Evolutionary conservation across 441 rosid species (phyloP), one percentile per base, ranked within the genome.

Genomic region (Euphorbia corollata): DNA sequence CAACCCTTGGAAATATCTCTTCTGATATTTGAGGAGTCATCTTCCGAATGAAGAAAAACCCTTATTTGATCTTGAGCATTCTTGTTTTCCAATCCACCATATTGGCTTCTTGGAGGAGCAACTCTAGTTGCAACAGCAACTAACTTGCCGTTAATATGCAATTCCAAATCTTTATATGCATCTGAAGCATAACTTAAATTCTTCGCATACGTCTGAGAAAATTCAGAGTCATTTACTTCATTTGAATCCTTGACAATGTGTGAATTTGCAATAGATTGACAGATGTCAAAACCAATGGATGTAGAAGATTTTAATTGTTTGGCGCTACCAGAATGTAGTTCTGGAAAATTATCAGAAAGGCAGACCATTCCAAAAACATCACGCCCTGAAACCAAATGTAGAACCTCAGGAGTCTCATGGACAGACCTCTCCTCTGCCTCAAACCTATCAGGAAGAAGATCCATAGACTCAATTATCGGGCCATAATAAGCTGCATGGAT

Each of bases 371-470:
- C 98, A 74, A 93, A 87, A 82, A 90, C 88, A 79, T 88, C 80
- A 43, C 89, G 79, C 62, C 98, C 98, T 0, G 97, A 90, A 24
- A 93, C 98, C 84, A 93, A 86, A 58, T 88, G 98, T 72, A 93
- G 81, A 54, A 93, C 89, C 71, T 93, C 97, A 5, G 79, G 79
- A 59, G 86, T 88, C 34, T 86, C 91, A 73, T 48, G 80, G 38
- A 80, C 81, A 76, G 98, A 93, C 74, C 98, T 86, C 71, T 90
- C 98, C 84, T 93, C 97, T 1, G 97, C 98, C 85, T 93, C 97
- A 73, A 93, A 93, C 68, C 90, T 72, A 68, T 85, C 88, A 3
- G 98, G 98, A 77, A 93, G 96, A 76, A 85, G 83, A 73, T 90
- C 90, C 78, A 84, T 71, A 39, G 89, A 88, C 56, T 88, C 92